phyloP scores from a whole-genome alignment of 768 basidiomycete genomes.

The Exidia glandulosa region DNA sequence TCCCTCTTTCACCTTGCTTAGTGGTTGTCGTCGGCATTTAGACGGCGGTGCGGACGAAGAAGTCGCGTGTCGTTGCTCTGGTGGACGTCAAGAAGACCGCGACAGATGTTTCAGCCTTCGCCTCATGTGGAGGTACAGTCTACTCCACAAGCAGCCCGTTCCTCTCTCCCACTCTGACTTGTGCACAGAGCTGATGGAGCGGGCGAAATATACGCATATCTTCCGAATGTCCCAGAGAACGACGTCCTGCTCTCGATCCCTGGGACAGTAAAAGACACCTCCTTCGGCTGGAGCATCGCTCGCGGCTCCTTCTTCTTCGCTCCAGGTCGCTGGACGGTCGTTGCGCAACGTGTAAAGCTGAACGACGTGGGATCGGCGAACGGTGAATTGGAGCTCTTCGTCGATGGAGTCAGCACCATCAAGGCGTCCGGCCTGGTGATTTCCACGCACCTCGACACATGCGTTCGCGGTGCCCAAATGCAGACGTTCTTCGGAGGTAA shows the following conservation, averaged over 20 bases:
- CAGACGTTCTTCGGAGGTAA: conserved; percentile 72
- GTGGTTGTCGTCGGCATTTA: neutral
- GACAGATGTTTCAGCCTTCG: conserved; percentile 51
- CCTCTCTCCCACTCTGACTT: neutral
- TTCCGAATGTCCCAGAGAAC: conserved; percentile 38
- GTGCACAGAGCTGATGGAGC: conserved; percentile 34
- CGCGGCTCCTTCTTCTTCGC: conserved; percentile 57
- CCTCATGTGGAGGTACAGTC: conserved; percentile 59
- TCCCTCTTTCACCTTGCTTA: neutral
- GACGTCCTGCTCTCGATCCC: conserved; percentile 38
- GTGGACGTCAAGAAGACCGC: conserved; percentile 47
- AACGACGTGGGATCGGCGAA: conserved; percentile 48
- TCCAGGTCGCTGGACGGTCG: conserved; percentile 55
- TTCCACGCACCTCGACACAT: conserved; percentile 34
- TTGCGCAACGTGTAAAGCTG: conserved; percentile 58
- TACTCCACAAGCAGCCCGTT: neutral
- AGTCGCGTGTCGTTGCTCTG: conserved; percentile 45
- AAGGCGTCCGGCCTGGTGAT: conserved; percentile 46
- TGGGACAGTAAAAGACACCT: conserved; percentile 43
- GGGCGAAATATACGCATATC: conserved; percentile 65
- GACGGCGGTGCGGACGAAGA: conserved; percentile 39
- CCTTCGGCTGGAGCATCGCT: conserved; percentile 57
- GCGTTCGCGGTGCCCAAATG: conserved; percentile 56
- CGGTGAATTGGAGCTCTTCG: conserved; percentile 60
- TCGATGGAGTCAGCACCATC: conserved; percentile 53